Evolutionary conservation across 1,284 basidiomycete genomes (phyloP), one percentile per base, ranked within the genome.

Genomic region (Trametes hirsuta): DNA sequence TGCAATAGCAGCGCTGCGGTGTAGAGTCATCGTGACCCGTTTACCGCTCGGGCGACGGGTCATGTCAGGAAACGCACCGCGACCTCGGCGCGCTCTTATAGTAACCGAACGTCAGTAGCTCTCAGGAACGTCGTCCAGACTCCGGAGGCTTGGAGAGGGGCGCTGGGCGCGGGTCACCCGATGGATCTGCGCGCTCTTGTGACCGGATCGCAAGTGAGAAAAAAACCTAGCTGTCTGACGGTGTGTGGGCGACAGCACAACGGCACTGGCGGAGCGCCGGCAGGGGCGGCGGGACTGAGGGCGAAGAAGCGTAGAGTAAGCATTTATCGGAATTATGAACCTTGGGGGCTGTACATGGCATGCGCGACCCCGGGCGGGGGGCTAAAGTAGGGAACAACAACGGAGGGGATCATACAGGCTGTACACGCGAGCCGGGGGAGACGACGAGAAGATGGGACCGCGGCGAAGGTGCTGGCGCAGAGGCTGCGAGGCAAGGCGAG

Each of bases 311-410:
- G 63, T 58, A 58, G 53, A 53, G 35, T 59, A 62, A 62, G 65
- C 67, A 62, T 61, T 66, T 68, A 54, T 67, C 62, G 49, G 50
- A 53, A 76, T 76, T 75, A 76, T 58, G 59, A 70, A 67, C 72
- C 74, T 69, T 66, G 69, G 70, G 72, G 63, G 63, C 69, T 68
- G 59, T 72, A 71, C 67, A 68, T 55, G 60, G 47, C 24, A 46
- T 51, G 41, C 47, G 58, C 50, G 59, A 48, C 54, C 59, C 58
- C 50, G 57, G 46, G 36, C 56, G 25, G 61, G 61, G 57, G 64
- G 47, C 25, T 61, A 64, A 50, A 24, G 54, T 65, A 66, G 42
- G 18, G 60, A 56, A 59, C 65, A 65, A 61, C 63, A 52, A 51
- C 24, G 55, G 55, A 40, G 54, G 48, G 40, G 55, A 64, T 66